These are phyloP conservation scores for Conringia planisiliqua DNA, from an alignment of 345 rosid genomes.

Conservation along the genomic window DNA sequence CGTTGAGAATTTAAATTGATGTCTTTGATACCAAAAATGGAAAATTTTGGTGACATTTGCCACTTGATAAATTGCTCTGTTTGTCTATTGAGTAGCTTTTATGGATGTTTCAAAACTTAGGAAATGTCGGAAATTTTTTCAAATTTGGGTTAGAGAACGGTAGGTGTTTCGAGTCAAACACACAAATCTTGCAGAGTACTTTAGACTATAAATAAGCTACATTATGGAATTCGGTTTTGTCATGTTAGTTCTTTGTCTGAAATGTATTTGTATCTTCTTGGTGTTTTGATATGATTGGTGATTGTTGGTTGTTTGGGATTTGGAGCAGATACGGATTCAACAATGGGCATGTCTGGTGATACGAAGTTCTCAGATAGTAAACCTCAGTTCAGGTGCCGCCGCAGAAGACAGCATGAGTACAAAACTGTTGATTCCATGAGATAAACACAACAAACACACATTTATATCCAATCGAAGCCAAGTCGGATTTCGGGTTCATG, in stretches of 20 bases:
- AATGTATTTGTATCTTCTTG: not conserved
- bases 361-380: slow-evolving; percentile 74
- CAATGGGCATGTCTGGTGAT: slow-evolving; percentile 68
- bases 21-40: not conserved
- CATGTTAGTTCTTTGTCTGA: slow-evolving; percentile 2
- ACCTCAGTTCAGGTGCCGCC: slow-evolving; percentile 72
- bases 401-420: slow-evolving; percentile 75
- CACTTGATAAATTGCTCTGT: not conserved
- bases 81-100: not conserved
- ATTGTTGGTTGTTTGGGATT: not conserved
- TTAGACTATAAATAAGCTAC: not conserved
- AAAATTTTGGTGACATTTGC: not conserved
- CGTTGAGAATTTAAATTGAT: not conserved
- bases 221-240: not conserved
- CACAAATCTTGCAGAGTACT: not conserved
- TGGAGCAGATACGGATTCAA: slow-evolving; percentile 52
- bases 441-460: slow-evolving; percentile 7
- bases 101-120: not conserved
- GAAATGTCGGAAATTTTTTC: not conserved
- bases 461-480: not conserved
- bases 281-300: not conserved
- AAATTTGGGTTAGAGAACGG: not conserved
- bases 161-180: not conserved
- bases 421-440: slow-evolving; percentile 60
- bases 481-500: not conserved